phyloP scores from a whole-genome alignment of 345 rosid species.

The Turritis glabra region DNA sequence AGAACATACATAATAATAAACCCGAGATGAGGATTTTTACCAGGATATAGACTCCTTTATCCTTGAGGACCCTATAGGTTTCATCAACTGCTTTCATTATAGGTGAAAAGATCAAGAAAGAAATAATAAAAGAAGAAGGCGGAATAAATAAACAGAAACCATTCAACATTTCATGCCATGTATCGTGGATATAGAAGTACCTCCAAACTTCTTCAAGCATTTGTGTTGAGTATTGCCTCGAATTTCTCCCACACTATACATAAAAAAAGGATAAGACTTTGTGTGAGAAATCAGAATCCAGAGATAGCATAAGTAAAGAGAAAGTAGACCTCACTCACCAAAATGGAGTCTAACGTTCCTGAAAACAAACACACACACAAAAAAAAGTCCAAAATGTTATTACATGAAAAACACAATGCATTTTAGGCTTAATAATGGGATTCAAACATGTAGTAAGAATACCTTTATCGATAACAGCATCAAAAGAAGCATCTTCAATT shows the following conservation, averaged over 20 bases:
- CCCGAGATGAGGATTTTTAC: conserved; percentile 33
- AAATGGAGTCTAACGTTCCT: conserved; percentile 91
- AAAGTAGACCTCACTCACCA: conserved; percentile 55
- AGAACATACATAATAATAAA: background rate
- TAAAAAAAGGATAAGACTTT: background rate
- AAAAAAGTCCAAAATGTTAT: conserved; percentile 4
- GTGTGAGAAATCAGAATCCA: conserved; percentile 8
- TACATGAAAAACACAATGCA: background rate
- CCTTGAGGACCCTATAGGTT: conserved; percentile 98
- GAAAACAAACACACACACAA: conserved; percentile 26
- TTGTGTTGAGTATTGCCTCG: conserved; percentile 61
- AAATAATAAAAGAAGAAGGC: conserved; percentile 34
- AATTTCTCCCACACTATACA: conserved; percentile 73
- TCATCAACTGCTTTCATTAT: conserved; percentile 92
- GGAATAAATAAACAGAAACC: background rate
- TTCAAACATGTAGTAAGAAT: background rate
- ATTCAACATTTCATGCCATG: conserved; percentile 5
- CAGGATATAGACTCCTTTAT: conserved; percentile 83
- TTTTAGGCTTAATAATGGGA: background rate
- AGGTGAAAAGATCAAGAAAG: conserved; percentile 70
- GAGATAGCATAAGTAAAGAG: background rate
- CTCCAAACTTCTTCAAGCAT: conserved; percentile 88
- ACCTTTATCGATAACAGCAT: conserved; percentile 88
- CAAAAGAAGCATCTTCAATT: conserved; percentile 64
- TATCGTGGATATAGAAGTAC: conserved; percentile 37